A percentile compares a stretch with the other conserved stretches of the same genome.
These are phyloP conservation scores for Phytophthora rubi DNA, from an alignment of 352 stramenopile genomes.

Conservation along the genomic window DNA sequence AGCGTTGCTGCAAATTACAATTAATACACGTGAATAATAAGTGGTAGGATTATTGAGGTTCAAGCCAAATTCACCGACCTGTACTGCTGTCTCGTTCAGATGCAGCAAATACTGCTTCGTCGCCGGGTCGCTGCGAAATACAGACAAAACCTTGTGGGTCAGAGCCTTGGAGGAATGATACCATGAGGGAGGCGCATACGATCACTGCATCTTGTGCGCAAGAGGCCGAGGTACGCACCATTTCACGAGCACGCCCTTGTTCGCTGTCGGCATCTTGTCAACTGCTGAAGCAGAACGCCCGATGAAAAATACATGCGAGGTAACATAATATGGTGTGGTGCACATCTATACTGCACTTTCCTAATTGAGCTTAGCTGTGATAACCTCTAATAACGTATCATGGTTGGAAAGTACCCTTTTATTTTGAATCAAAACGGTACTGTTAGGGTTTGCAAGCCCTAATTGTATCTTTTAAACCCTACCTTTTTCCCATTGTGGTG, in stretches of 20 bases:
- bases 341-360: neutral
- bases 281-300: neutral
- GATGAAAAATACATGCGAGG: neutral
- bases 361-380: no score
- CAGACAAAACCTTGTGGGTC: slow-evolving; percentile 7
- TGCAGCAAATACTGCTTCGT: slow-evolving; percentile 90
- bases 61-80: slow-evolving; percentile 40
- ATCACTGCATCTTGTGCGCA: neutral
- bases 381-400: no score
- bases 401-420: no score
- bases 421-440: no score
- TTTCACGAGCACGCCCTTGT: slow-evolving; percentile 88
- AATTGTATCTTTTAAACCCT: neutral
- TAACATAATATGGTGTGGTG: neutral
- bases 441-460: no score
- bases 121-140: slow-evolving; percentile 62
- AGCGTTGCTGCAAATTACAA: slow-evolving; percentile 58
- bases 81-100: slow-evolving; percentile 84
- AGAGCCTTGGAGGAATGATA: neutral
- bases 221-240: slow-evolving; percentile 43
- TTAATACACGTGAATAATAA: neutral
- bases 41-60: neutral
- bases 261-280: slow-evolving; percentile 69
- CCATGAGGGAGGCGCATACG: neutral
- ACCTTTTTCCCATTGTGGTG: slow-evolving; percentile 11